Conservation (phyloP, 2,329 filamentous ascomycete genomes). For the Aureobasidium uvarum region DNA sequence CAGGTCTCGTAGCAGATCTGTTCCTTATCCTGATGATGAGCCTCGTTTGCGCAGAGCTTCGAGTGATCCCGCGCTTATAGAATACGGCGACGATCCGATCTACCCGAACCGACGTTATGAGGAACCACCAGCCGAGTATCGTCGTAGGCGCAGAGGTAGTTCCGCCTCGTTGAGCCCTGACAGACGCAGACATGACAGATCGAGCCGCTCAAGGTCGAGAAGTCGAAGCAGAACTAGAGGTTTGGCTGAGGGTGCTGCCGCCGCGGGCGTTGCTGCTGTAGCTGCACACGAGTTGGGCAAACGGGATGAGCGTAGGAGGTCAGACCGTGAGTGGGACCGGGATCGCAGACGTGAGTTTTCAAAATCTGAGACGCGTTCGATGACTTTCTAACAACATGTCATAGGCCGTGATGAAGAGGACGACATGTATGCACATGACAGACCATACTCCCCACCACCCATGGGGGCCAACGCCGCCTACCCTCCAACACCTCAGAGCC, state of each 20-base stretch:
- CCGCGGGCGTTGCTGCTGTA: slow-evolving; percentile 58
- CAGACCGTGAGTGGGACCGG: slow-evolving; percentile 38
- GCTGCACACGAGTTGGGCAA: slow-evolving; percentile 57
- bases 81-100: slow-evolving; percentile 63
- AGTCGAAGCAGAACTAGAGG: slow-evolving; percentile 52
- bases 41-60: slow-evolving; percentile 41
- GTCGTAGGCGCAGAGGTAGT: slow-evolving; percentile 46
- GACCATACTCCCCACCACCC: slow-evolving; percentile 39
- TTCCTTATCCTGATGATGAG: slow-evolving; percentile 43
- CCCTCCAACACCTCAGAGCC: slow-evolving; percentile 32
- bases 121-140: slow-evolving; percentile 44
- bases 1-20: slow-evolving; percentile 47
- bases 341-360: slow-evolving; percentile 48
- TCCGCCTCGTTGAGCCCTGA: slow-evolving; percentile 45
- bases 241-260: slow-evolving; percentile 56
- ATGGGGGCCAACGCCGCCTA: slow-evolving; percentile 37
- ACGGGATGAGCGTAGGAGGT: slow-evolving; percentile 56
- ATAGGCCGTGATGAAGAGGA: slow-evolving; percentile 33
- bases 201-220: slow-evolving; percentile 41
- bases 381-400: background rate
- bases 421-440: slow-evolving; percentile 33
- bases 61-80: slow-evolving; percentile 56
- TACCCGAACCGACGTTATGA: slow-evolving; percentile 51
- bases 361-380: background rate
- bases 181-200: slow-evolving; percentile 34